Base-by-base conservation (phyloP, 768 basidiomycete genomes). In the Pisolithus albus region DNA sequence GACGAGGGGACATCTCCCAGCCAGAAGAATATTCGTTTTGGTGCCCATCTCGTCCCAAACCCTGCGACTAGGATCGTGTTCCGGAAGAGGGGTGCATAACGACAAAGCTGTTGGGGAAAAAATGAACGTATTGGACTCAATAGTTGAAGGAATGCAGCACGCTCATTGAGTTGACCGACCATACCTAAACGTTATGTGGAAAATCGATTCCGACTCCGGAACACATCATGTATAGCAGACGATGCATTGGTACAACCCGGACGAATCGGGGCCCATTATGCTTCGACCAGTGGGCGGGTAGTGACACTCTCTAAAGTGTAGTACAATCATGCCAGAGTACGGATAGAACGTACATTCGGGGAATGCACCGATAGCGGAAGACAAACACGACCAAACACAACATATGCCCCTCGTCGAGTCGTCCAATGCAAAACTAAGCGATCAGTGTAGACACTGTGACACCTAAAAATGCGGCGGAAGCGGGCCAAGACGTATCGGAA, bases 401-500 rank as follows among this genome's bases (percentile, higher is more conserved):
- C 8, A 9, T 30, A 5, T 30, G 10, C 30, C 0, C 10, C 3
- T 8, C 28, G 24, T 26, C 7, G 5, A 7, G 26, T 5, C 26
- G 26, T 26, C 26, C 26, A 26, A 7, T 26, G 26, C 26, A 26
- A 23, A 23, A 30, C 30, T 9, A 10, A 30, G 30, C 30, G 30
- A 30, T 9, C n/a, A n/a, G n/a, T 10, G 30, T 9, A 30, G 30
- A 30, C 28, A 39, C 11, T 39, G 5, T 16, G 15, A 39, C 8
- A 16, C 11, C 16, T 39, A 2, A 66, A 59, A 36, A 99, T 99
- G 96, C 78, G 93, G 50, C 92, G 96, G 72, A 96, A 91, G 71
- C 79, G 96, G 65, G 92, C 93, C 24, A 99, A 99, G 70, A 81
- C 85, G 0, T 97, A 97, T 70, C 81, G 86, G 58, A 92, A 92